A percentile compares a stretch with the other conserved stretches of the same genome.
These are phyloP conservation scores for Canna indica DNA, from an alignment of 176 grass and related monocot genomes.

Conservation along the genomic window DNA sequence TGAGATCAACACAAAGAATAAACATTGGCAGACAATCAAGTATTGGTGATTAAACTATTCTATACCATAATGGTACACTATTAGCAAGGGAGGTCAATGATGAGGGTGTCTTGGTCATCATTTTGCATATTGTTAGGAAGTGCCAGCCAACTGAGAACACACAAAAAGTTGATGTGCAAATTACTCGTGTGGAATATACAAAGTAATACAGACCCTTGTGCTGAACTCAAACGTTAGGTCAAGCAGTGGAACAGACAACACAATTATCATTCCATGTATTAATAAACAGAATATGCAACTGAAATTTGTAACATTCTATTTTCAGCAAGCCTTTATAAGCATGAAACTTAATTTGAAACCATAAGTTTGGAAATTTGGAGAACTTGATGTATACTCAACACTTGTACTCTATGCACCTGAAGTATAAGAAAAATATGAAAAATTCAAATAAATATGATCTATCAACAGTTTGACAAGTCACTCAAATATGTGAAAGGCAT, in stretches of 20 bases:
- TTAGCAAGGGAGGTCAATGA: background rate
- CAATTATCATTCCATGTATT: too few relatives aligned
- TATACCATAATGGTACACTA: background rate
- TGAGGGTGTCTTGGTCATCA: background rate
- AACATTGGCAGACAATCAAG: background rate
- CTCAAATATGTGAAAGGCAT: background rate
- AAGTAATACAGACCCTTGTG: background rate
- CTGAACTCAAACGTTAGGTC: too few relatives aligned
- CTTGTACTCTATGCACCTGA: background rate
- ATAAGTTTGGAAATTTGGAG: too few relatives aligned
- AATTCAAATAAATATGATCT: background rate
- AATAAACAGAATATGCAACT: too few relatives aligned
- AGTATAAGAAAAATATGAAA: background rate
- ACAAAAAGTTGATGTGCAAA: background rate
- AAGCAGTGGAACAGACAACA: too few relatives aligned
- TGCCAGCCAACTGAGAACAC: too few relatives aligned
- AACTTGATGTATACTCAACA: background rate
- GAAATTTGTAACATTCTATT: too few relatives aligned
- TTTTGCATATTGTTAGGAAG: background rate
- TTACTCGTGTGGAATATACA: background rate
- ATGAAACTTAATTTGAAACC: too few relatives aligned
- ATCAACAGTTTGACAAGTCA: background rate
- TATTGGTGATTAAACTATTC: background rate
- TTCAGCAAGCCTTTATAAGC: too few relatives aligned
- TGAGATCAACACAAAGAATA: background rate